Percentiles rank a stretch among this genome's conserved stretches.
Evolutionary conservation across 345 rosid genomes (phyloP).

Genomic region (Acer campestre): DNA sequence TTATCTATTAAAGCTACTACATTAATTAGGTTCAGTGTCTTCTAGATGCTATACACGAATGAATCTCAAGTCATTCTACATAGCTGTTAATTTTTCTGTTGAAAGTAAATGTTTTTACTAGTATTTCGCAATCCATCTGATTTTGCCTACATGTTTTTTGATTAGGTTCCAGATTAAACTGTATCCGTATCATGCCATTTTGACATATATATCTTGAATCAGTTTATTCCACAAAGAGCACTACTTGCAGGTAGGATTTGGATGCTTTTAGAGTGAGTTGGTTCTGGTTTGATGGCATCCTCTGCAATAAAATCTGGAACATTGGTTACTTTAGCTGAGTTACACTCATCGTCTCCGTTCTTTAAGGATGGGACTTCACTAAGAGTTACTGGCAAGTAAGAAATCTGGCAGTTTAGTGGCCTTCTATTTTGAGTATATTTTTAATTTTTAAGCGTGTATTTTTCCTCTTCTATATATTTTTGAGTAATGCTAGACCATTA

Average conservation of each 20-base stretch:
- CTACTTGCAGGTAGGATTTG: background rate
- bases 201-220: background rate
- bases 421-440: background rate
- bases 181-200: background rate
- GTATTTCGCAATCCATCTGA: background rate
- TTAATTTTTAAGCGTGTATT: background rate
- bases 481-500: background rate
- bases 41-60: background rate
- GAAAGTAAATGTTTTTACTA: background rate
- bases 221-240: background rate
- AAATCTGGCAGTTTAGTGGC: background rate
- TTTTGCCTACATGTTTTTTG: background rate
- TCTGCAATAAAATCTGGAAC: slow-evolving; percentile 42
- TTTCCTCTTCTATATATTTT: background rate
- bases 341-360: slow-evolving; percentile 41
- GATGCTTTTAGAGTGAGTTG: slow-evolving; percentile 6
- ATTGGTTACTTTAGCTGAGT: slow-evolving; percentile 41
- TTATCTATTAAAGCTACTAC: background rate
- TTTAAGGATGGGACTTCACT: slow-evolving; percentile 52
- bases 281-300: slow-evolving; percentile 30
- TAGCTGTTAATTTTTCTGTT: background rate
- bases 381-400: slow-evolving; percentile 57
- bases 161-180: background rate
- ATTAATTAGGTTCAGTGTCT: background rate
- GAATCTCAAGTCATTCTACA: background rate